phyloP scores from a whole-genome alignment of 768 basidiomycete species.

The Tricholoma sp. region DNA sequence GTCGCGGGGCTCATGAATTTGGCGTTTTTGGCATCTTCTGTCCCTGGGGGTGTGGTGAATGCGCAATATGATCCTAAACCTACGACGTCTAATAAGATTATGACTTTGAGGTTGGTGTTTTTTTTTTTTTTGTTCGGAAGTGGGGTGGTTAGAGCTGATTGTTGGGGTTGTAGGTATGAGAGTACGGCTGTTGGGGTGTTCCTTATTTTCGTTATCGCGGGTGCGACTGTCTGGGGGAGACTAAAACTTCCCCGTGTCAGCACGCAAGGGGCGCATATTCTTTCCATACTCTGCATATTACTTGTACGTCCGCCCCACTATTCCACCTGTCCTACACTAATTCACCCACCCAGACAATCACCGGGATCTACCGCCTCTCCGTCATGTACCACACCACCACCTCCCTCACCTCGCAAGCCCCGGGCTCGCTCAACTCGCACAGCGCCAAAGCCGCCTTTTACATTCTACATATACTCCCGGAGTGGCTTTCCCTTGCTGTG shows the following conservation, averaged over 20 bases:
- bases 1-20: conserved; percentile 18
- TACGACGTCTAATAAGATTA: conserved; percentile 13
- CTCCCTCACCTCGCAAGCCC: conserved; percentile 25
- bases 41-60: conserved; percentile 27
- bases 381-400: conserved; percentile 31
- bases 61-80: conserved; percentile 11
- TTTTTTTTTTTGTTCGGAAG: not conserved
- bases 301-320: conserved; percentile 22
- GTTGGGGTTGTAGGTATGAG: conserved; percentile 17
- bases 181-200: conserved; percentile 17
- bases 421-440: conserved; percentile 28
- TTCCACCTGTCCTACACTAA: not conserved
- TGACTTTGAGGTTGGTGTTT: conserved; percentile 16
- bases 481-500: conserved; percentile 30
- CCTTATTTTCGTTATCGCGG: conserved; percentile 11
- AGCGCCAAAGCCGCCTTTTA: conserved; percentile 37
- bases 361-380: conserved; percentile 34
- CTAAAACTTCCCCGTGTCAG: conserved; percentile 22
- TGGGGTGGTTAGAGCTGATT: conserved; percentile 5
- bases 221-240: conserved; percentile 18
- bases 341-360: conserved; percentile 12
- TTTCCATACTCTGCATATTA: conserved; percentile 20
- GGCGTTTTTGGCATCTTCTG: conserved; percentile 24
- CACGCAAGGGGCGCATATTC: conserved; percentile 15
- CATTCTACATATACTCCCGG: conserved; percentile 39